Base-by-base conservation (phyloP, 228 moss, liverwort and hornwort genomes). In the Sphagnum magellanicum region DNA sequence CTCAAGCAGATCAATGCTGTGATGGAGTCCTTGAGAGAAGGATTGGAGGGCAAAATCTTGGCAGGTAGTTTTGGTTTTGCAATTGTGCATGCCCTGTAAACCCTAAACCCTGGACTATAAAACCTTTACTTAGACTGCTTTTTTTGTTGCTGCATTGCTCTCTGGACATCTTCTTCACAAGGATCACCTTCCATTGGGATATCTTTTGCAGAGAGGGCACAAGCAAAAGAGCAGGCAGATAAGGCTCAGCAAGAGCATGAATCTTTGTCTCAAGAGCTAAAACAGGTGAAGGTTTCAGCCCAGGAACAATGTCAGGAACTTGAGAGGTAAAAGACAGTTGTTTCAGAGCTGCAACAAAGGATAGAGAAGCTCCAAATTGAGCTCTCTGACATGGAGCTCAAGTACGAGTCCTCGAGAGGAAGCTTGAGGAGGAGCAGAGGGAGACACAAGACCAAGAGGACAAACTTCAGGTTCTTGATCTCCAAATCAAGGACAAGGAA, bases 191-290 rank as follows among this genome's bases (percentile, higher is more conserved):
- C 49, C 46, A 68, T 46, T 53, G 60, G 68, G 61, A 55, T 60
- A 7, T 74, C 13, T 68, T 7, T 55, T 72, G 16, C 70, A 87
- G 87, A 83, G 63, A 87, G 76, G 87, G 83, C 78, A 72, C 74
- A 80, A 68, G 83, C 87, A 0, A 65, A 72, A 57, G 80, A 87
- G 68, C 73, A 78, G 66, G 80, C 83, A 68, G 72, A 0, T 16
- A 50, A 80, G 59, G 83, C 81, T 46, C 80, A 87, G 70, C 83
- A 87, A 49, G 80, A 87, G 50, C 83, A 78, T 55, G 83, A 78
- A 10, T 78, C 72, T 13, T 78, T 87, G 14, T 80, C 80, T 6
- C 78, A 60, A 67, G 87, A 83, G 76, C 80, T 87, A 48, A 65
- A 76, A 74, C 48, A 67, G 10, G 78, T 80, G 51, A 72, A 78